Conservation (phyloP, 768 basidiomycete species). For the Lactifluus pinguis region DNA sequence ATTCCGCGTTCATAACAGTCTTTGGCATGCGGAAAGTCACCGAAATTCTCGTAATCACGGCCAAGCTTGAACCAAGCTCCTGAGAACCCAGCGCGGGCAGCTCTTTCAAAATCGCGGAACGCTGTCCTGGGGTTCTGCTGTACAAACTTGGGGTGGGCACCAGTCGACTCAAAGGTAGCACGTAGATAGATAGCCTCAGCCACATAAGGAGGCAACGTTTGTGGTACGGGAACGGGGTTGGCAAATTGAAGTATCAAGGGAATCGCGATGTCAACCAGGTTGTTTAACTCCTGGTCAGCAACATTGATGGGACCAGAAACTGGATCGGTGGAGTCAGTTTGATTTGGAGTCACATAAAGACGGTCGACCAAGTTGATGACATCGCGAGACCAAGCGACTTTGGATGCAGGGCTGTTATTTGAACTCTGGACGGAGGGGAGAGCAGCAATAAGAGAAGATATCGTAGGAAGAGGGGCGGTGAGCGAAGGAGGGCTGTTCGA, state of each 20-base stretch:
- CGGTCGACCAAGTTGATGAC: slow-evolving; percentile 74
- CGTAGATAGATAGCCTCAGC: slow-evolving; percentile 73
- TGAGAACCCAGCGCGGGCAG: slow-evolving; percentile 67
- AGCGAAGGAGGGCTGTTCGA: slow-evolving; percentile 37
- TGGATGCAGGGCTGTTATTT: slow-evolving; percentile 46
- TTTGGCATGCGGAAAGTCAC: slow-evolving; percentile 60
- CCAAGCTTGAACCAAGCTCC: slow-evolving; percentile 91
- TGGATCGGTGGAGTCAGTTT: slow-evolving; percentile 29
- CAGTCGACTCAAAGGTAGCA: slow-evolving; percentile 64
- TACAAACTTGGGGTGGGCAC: slow-evolving; percentile 57
- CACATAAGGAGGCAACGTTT: slow-evolving; percentile 33
- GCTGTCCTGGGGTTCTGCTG: slow-evolving; percentile 65
- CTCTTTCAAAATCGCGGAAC: slow-evolving; percentile 83
- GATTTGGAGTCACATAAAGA: slow-evolving; percentile 18
- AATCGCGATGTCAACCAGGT: slow-evolving; percentile 56
- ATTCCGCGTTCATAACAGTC: slow-evolving; percentile 85
- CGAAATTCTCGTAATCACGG: slow-evolving; percentile 84
- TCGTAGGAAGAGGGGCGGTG: slow-evolving; percentile 60
- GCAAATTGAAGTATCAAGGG: slow-evolving; percentile 54
- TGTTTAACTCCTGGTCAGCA: slow-evolving; percentile 48
- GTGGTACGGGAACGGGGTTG: slow-evolving; percentile 27
- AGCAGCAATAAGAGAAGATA: slow-evolving; percentile 47
- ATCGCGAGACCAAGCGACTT: slow-evolving; percentile 74
- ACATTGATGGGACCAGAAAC: slow-evolving; percentile 43
- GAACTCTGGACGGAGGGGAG: slow-evolving; percentile 45